Evolutionary conservation across 306 rosid genomes (phyloP), one percentile per base, ranked within the genome.

Genomic region (Oxytropis ochrocephala): DNA sequence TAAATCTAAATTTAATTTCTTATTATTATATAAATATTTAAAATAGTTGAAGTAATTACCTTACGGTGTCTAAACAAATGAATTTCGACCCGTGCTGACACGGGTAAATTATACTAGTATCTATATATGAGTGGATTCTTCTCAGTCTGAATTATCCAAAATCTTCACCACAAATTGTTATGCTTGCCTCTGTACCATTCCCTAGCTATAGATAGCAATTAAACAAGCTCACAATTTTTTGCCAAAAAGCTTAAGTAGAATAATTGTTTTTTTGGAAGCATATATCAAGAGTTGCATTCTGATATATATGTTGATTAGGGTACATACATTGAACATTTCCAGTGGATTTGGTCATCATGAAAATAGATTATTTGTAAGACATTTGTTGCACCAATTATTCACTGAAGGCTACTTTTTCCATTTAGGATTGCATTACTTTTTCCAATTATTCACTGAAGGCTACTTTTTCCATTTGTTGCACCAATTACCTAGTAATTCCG

Each of bases 311-410:
- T 21, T 57, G 24, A 42, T 62, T 51, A 50, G 64, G 75, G 70
- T 13, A 53, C 19, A 32, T 16, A 53, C 71, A 21, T 51, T 41
- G 70, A 59, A 72, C 66, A 11, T 19, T 52, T 52, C 19, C 52
- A 74, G 76, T 74, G 83, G 83, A 73, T 61, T 79, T 74, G 69
- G 73, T 47, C 76, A 74, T 52, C 33, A 70, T 70, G 67, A 63
- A 33, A 36, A 35, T 19, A 29, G 3, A 14, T 67, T 48, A 48
- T 46, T 48, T 49, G 27, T 49, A 17, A 47, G 19, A 9, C 43
- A 52, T 53, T 51, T 59, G 54, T 17, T 43, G 57, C 64, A 75
- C 62, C 69, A 21, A 58, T 32, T 59, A 19, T 74, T 3, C 67
- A 63, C 66, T 42, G 39, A 44, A 50, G 60, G 79, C 72, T 67